Evolutionary conservation across 1,284 basidiomycete genomes (phyloP).

Genomic region (Phlebopus sp.): DNA sequence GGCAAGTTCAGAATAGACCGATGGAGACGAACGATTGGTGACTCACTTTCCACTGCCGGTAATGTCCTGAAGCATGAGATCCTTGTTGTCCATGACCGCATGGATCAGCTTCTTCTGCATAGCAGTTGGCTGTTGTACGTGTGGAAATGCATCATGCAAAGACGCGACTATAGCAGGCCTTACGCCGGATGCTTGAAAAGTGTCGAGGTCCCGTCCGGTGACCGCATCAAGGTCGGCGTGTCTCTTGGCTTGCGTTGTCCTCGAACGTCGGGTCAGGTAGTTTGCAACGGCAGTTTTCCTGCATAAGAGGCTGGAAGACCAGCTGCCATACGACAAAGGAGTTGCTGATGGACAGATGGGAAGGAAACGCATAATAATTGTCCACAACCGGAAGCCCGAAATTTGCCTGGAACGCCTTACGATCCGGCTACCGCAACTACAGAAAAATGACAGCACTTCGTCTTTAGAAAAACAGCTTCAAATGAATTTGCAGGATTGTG

Average conservation of each 20-base stretch:
- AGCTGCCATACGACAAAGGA: neutral
- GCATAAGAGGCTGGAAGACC: conserved; percentile 14
- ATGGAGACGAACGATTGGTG: conserved; percentile 1
- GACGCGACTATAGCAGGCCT: conserved; percentile 45
- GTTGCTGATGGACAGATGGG: conserved; percentile 2
- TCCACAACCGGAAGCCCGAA: too few relatives aligned
- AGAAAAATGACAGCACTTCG: too few relatives aligned
- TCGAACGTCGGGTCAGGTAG: conserved; percentile 19
- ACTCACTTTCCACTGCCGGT: conserved; percentile 78
- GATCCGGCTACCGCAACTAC: too few relatives aligned
- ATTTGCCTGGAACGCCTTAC: conserved; percentile 5
- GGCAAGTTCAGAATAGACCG: conserved; percentile 1
- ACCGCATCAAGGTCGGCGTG: neutral
- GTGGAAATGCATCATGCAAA: conserved; percentile 58
- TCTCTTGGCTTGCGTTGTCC: conserved; percentile 6
- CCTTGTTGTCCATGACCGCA: conserved; percentile 52
- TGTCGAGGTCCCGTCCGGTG: conserved; percentile 11
- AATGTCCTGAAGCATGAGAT: conserved; percentile 63
- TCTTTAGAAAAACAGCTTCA: neutral
- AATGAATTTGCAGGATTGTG: conserved; percentile 15
- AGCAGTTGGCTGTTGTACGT: conserved; percentile 54
- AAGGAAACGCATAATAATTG: conserved; percentile 22
- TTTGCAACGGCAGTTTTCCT: conserved; percentile 14
- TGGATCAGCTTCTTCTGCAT: conserved; percentile 62
- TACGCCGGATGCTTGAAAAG: conserved; percentile 53